phyloP scores from a whole-genome alignment of 306 rosid species.

The Prunus mume region DNA sequence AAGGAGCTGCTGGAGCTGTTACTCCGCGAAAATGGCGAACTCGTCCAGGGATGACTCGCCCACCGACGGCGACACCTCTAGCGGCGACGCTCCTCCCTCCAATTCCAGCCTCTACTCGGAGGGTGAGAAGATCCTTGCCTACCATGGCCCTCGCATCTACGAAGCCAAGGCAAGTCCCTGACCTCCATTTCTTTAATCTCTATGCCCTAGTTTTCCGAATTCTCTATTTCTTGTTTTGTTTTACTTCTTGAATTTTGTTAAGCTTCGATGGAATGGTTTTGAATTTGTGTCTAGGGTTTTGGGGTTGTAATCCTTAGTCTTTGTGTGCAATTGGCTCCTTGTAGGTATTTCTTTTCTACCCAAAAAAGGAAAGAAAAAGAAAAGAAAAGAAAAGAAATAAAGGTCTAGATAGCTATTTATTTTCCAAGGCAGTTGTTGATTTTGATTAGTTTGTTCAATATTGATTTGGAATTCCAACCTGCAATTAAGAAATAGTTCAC shows the following conservation, averaged over 20 bases:
- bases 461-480: background rate
- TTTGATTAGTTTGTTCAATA: background rate
- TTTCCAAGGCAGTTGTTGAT: background rate
- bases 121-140: slow-evolving; percentile 87
- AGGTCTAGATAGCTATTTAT: background rate
- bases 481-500: background rate
- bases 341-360: background rate
- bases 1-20: background rate
- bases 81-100: slow-evolving; percentile 61
- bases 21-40: slow-evolving; percentile 48
- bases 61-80: slow-evolving; percentile 65
- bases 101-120: slow-evolving; percentile 50
- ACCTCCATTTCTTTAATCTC: background rate
- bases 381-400: background rate
- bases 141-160: slow-evolving; percentile 90
- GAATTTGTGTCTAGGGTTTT: slow-evolving; percentile 36
- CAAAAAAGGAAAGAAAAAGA: background rate
- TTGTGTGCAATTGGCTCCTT: background rate
- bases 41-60: slow-evolving; percentile 68
- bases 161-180: slow-evolving; percentile 70
- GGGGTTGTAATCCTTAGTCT: background rate
- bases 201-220: background rate
- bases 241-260: slow-evolving; percentile 2
- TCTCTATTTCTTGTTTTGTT: slow-evolving; percentile 2
- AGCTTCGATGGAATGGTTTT: background rate